Evolutionary conservation across 805 yeast species (phyloP), one percentile per base, ranked within the genome.

Genomic region (Starmera amethionina): DNA sequence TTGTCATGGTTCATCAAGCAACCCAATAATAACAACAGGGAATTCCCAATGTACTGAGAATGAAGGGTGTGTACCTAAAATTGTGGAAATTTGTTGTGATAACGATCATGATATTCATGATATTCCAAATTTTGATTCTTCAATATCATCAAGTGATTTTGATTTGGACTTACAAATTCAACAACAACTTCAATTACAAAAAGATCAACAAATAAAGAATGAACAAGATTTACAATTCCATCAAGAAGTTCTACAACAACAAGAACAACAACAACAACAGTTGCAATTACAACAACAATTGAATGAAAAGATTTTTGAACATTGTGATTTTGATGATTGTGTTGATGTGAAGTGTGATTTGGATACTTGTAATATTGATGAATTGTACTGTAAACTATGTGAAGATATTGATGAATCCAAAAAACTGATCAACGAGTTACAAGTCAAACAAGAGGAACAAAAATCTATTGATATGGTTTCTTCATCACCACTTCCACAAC

Each of bases 81-180:
- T 66, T 14, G 50, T 67, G 32, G 71, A 66, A 43, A 55, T 66
- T 2, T 65, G 71, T 41, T 67, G 71, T 51, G 68, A 65, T 27
- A 52, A 56, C 30, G 48, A 54, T 6, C 68, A 64, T 45, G 46
- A 35, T 8, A 36, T 32, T 3, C 41, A 36, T 13, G 22, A 37
- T 27, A 29, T 12, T 18, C 22, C 35, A 33, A 16, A 12, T 10
- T 30, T 30, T 30, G 15, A 30, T 30, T 30, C 32, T 13, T n/a
- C n/a, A n/a, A 30, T 30, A 2, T 30, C 32, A 7, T 13, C 15
- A 11, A 12, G 38, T 27, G 33, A 28, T 14, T 12, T 25, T 31
- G 27, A 36, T 25, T 27, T 35, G 8, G 35, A 15, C 16, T 25
- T 29, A 10, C 18, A 15, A 39, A 37, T 35, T 14, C 40, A 14